A percentile compares a stretch with the other conserved stretches of the same genome.
These are phyloP conservation scores for Rickenella mellea DNA, from an alignment of 768 basidiomycete genomes.

Conservation along the genomic window DNA sequence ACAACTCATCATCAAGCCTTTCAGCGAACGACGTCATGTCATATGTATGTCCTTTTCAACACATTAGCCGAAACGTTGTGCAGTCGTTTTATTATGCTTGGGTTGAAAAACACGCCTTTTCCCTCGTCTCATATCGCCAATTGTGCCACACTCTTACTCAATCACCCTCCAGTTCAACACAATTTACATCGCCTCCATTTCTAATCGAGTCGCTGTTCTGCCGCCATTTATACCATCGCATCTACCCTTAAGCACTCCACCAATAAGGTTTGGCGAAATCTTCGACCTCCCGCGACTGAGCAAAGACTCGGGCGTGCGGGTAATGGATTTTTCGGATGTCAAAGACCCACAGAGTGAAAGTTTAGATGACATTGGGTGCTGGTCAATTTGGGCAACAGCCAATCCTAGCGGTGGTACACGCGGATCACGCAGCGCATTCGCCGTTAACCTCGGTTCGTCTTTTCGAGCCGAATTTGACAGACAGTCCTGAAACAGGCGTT, in stretches of 20 bases:
- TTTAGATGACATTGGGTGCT: conserved; percentile 19
- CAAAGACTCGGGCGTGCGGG: conserved; percentile 29
- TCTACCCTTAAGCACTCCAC: conserved; percentile 23
- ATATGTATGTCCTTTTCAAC: conserved; percentile 42
- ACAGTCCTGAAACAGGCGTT: conserved; percentile 25
- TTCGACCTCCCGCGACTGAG: conserved; percentile 32
- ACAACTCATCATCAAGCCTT: no score
- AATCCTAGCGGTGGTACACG: conserved; percentile 9
- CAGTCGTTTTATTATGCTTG: no score
- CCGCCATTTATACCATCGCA: conserved; percentile 32
- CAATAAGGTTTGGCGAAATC: conserved; percentile 27
- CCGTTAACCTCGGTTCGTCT: not conserved
- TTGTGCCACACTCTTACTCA: no score
- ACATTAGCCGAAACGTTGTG: no score
- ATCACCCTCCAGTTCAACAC: no score
- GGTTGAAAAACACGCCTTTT: no score
- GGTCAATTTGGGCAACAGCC: conserved; percentile 11
- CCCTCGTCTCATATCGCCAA: no score
- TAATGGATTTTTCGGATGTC: conserved; percentile 59
- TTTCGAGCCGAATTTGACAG: conserved; percentile 22
- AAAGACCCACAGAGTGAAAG: conserved; percentile 34
- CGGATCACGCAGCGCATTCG: conserved; percentile 9
- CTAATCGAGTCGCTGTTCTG: conserved; percentile 29
- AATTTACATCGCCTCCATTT: conserved; percentile 29
- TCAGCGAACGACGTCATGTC: conserved; percentile 75